Conservation (phyloP, 208 protist species). For the Strigomonas culicis region DNA sequence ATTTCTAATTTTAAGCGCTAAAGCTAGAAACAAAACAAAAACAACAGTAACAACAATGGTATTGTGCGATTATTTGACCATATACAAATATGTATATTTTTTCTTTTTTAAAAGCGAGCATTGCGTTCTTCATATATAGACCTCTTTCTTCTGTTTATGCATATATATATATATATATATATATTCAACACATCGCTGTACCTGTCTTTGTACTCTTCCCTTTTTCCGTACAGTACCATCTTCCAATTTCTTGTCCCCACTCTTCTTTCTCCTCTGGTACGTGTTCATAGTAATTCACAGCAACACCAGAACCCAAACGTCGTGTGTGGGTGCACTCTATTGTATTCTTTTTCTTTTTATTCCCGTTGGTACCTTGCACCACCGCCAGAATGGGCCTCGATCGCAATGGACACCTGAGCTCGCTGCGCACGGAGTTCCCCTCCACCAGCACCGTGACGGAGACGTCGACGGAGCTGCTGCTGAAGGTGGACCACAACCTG, state of each 20-base stretch:
- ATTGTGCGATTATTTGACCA: background rate
- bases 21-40: background rate
- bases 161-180: background rate
- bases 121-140: too few relatives aligned
- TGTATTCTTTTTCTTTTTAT: slow-evolving; percentile 9
- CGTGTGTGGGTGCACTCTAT: too few relatives aligned
- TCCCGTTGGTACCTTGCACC: background rate
- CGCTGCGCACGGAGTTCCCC: slow-evolving; percentile 40
- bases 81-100: background rate
- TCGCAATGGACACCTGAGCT: slow-evolving; percentile 32
- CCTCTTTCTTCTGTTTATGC: too few relatives aligned
- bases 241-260: too few relatives aligned
- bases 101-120: background rate
- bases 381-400: slow-evolving; percentile 20
- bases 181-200: background rate
- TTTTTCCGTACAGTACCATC: too few relatives aligned
- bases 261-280: too few relatives aligned
- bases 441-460: slow-evolving; percentile 38
- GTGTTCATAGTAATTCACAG: too few relatives aligned
- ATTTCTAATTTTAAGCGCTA: background rate
- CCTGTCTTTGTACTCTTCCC: slow-evolving; percentile 9
- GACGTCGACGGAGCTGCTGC: slow-evolving; percentile 31
- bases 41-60: background rate
- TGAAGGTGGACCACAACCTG: slow-evolving; percentile 59
- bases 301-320: too few relatives aligned